Evolutionary conservation across 2,329 filamentous ascomycete genomes (phyloP).

Genomic region (Colletotrichum tropicale): DNA sequence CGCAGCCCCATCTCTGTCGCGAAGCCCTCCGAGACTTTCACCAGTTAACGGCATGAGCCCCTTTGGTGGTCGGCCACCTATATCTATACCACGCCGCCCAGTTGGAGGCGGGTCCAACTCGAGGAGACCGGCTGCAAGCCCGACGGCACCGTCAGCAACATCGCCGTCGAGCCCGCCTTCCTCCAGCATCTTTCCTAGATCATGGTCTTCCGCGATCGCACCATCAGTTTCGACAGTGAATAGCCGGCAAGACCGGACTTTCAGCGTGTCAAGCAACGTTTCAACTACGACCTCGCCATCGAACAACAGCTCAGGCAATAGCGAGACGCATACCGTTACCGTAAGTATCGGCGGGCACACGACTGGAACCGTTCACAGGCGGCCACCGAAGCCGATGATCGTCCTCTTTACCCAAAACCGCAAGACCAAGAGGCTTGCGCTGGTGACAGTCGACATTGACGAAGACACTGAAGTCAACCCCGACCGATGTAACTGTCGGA

Average conservation of each 20-base stretch:
- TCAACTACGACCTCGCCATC: slow-evolving; percentile 11
- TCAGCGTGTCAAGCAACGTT: slow-evolving; percentile 19
- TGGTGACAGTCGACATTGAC: slow-evolving; percentile 35
- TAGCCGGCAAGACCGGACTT: slow-evolving; percentile 15
- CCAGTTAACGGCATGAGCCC: not conserved
- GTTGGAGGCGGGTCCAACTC: slow-evolving; percentile 1
- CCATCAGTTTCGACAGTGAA: slow-evolving; percentile 15
- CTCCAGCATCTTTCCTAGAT: not conserved
- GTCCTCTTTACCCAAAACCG: slow-evolving; percentile 34
- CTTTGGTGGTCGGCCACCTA: not conserved
- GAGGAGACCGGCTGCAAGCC: not conserved
- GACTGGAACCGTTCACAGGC: slow-evolving; percentile 32
- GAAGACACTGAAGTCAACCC: slow-evolving; percentile 36
- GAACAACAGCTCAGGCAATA: slow-evolving; percentile 17
- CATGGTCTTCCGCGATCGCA: not conserved
- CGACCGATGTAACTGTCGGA: slow-evolving; percentile 37
- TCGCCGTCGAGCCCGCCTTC: not conserved
- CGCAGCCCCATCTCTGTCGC: not conserved
- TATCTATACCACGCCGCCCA: slow-evolving; percentile 12
- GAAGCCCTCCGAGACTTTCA: slow-evolving; percentile 24
- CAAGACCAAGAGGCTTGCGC: slow-evolving; percentile 24
- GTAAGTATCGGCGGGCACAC: slow-evolving; percentile 25
- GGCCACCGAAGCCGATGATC: slow-evolving; percentile 36
- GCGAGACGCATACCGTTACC: slow-evolving; percentile 19
- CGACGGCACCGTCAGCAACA: not conserved